Base-by-base conservation (phyloP, 2,329 filamentous ascomycete species). In the Ophiostoma australiae region DNA sequence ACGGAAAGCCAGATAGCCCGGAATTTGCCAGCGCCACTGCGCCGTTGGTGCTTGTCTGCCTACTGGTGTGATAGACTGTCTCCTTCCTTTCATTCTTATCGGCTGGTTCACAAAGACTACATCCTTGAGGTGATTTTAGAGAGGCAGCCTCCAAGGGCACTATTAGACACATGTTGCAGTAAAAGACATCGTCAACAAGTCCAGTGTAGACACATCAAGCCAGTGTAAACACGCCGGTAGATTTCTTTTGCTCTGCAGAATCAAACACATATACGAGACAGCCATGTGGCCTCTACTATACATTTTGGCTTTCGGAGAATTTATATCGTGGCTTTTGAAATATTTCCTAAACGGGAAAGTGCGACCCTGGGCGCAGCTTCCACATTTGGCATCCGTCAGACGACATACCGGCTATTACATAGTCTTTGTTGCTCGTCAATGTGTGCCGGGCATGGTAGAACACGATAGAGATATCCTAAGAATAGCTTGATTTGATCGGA, bases 391-490 rank as follows among this genome's bases (percentile, higher is more conserved):
- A 58, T 27, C 52, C 52, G 3, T 3, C n/a, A 3, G 23, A 58
- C 52, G 52, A 58, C n/a, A 58, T 58, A n/a, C 52, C 11, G 52
- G 27, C 52, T 58, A 55, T 55, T n/a, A n/a, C n/a, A 55, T 55
- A 6, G 20, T 5, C 37, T 39, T 5, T 39, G 15, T 5, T 6
- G 15, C 41, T 20, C 10, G 13, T 39, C 13, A 4, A 1, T 4
- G 13, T 44, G 41, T 5, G 4, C 4, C 41, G 15, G 15, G 15
- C 41, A 17, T 20, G 37, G 41, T 17, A 48, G 6, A 2, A n/a
- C 44, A n/a, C 17, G 5, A 48, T 8, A 48, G n/a, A 8, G 6
- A 48, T n/a, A 2, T 41, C 2, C 7, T 48, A 39, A 3, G 27
- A 3, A 31, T 3, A 31, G 27, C 27, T 17, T 5, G 4, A 20